Evolutionary conservation across 2,329 filamentous ascomycete genomes (phyloP), one percentile per base, ranked within the genome.

Genomic region (Epichloe festucae): DNA sequence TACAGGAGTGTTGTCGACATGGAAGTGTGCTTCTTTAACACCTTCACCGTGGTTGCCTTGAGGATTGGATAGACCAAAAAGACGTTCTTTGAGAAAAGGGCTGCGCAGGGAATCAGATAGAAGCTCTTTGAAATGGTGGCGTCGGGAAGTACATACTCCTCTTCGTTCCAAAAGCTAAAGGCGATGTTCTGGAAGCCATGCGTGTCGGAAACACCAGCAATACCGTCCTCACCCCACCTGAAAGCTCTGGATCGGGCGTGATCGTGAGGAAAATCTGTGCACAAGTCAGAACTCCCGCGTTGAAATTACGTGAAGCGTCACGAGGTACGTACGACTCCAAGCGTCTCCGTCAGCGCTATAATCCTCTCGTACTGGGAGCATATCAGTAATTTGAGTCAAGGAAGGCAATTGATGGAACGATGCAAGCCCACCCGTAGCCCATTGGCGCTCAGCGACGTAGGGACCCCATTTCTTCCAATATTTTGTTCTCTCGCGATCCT

Each of bases 381-480:
- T 43, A 57, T 63, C 53, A 67, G 64, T 57, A 53, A 48, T 56
- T 55, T 52, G 50, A 49, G 46, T 47, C 48, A 23, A 27, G 27
- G 23, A 35, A 46, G 40, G 17, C 45, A 48, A 51, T 21, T 21
- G 7, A 6, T 15, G 34, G 15, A n/a, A 41, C 38, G 31, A 21
- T 48, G 17, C 7, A 53, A 54, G 62, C 79, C 65, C 72, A 86
- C 87, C 89, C 59, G 89, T 95, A 53, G 90, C 89, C 91, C 91
- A 96, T 73, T 96, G 90, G 64, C 90, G 78, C 73, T 97, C 91
- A 51, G 90, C 82, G 60, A 95, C 84, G 64, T 96, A 97, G 23
- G 90, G 85, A 51, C 91, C 91, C 89, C 90, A 96, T 81, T 85
- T 89, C 80, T 97, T 97, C 91, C 91, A 97, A 74, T 97, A 97